Percentiles rank a stretch among this genome's conserved stretches.
Conservation (phyloP, 1,284 basidiomycete species). For the Termitomyces sp. region DNA sequence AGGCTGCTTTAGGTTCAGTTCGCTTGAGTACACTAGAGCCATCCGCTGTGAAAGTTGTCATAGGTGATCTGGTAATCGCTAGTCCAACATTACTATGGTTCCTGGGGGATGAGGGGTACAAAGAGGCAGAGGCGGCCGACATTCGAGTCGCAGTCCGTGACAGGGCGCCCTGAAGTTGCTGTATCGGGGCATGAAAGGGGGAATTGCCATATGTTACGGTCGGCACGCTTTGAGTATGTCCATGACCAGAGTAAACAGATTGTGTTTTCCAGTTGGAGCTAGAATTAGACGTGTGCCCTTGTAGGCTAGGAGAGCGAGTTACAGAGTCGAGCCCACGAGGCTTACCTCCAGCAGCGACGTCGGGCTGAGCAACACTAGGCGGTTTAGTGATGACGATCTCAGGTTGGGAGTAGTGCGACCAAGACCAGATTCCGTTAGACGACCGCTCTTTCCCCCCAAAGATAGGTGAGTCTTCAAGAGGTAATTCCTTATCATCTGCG, state of each 20-base stretch:
- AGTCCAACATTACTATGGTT: slow-evolving; percentile 35
- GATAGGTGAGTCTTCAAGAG: slow-evolving; percentile 59
- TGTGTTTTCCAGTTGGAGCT: slow-evolving; percentile 16
- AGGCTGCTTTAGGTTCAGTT: slow-evolving; percentile 31
- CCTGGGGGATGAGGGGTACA: slow-evolving; percentile 47
- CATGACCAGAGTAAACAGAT: slow-evolving; percentile 14
- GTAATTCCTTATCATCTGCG: slow-evolving; percentile 37
- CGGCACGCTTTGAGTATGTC: slow-evolving; percentile 15
- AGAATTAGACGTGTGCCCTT: slow-evolving; percentile 12
- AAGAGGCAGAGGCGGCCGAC: slow-evolving; percentile 47
- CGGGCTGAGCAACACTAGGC: slow-evolving; percentile 7
- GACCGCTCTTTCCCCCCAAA: slow-evolving; percentile 69
- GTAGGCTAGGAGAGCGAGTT: slow-evolving; percentile 11
- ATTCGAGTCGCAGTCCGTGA: slow-evolving; percentile 40
- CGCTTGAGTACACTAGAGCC: slow-evolving; percentile 35
- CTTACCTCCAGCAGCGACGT: slow-evolving; percentile 3
- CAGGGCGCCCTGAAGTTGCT: slow-evolving; percentile 32
- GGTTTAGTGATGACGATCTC: slow-evolving; percentile 11
- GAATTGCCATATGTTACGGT: slow-evolving; percentile 20
- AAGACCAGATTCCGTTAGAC: slow-evolving; percentile 51
- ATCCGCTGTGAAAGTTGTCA: slow-evolving; percentile 41
- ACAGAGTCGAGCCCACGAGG: slow-evolving; percentile 7
- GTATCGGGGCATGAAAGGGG: slow-evolving; percentile 24
- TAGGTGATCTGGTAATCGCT: slow-evolving; percentile 34
- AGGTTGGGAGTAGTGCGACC: slow-evolving; percentile 59